phyloP scores from a whole-genome alignment of 441 rosid species.

The Erysimum pusillum region DNA sequence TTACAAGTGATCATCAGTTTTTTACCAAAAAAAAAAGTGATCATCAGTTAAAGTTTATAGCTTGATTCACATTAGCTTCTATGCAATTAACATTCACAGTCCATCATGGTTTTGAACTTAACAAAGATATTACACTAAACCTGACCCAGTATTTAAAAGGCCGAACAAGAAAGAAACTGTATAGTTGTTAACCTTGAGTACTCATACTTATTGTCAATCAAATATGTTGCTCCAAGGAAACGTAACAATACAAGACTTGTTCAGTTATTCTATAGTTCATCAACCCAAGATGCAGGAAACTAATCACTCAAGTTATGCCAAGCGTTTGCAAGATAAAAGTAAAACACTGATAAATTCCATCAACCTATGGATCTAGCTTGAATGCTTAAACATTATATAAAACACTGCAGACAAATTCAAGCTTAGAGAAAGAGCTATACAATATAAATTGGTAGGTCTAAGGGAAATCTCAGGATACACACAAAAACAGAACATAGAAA shows the following conservation, averaged over 20 bases:
- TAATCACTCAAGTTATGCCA: background rate
- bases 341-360: conserved; percentile 8
- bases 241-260: background rate
- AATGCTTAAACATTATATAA: conserved; percentile 5
- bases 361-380: background rate
- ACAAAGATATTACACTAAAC: background rate
- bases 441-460: background rate
- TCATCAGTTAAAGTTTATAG: background rate
- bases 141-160: background rate
- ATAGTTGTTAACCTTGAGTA: background rate
- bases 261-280: background rate
- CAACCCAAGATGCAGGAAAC: background rate
- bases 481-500: background rate
- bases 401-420: background rate
- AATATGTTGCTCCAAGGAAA: background rate
- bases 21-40: too few relatives aligned
- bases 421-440: background rate
- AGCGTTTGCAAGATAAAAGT: background rate
- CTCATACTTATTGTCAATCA: background rate
- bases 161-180: background rate
- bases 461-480: background rate
- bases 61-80: background rate
- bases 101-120: background rate
- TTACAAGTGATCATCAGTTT: conserved; percentile 32
- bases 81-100: conserved; percentile 9